A percentile compares a stretch with the other conserved stretches of the same genome.
Conservation (phyloP, 805 yeast species). For the Sporopachydermia lactativora region DNA sequence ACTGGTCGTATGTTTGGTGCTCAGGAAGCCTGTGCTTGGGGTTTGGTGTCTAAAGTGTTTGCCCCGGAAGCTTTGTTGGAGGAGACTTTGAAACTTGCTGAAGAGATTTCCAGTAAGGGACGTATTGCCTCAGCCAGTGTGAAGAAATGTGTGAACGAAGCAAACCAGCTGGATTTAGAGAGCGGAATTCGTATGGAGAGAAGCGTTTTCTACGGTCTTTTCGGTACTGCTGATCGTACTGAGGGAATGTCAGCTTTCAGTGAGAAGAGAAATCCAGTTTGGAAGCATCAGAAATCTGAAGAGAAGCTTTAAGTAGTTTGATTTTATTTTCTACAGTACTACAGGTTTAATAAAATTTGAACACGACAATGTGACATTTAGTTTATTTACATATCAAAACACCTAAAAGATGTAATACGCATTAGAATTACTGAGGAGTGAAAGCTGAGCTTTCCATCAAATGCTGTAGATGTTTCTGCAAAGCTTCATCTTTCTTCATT, state of each 20-base stretch:
- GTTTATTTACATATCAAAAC: too few species aligned
- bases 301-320: neutral
- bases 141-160: slow-evolving; percentile 29
- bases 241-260: slow-evolving; percentile 39
- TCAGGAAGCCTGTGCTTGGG: slow-evolving; percentile 32
- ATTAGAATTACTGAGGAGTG: neutral
- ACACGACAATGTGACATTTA: too few species aligned
- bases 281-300: slow-evolving; percentile 1
- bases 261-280: slow-evolving; percentile 28
- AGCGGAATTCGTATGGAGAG: slow-evolving; percentile 30
- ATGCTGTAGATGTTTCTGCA: slow-evolving; percentile 14
- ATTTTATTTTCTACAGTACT: too few species aligned
- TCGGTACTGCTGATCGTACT: slow-evolving; percentile 30
- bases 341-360: too few species aligned
- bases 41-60: slow-evolving; percentile 29
- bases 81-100: slow-evolving; percentile 31
- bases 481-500: slow-evolving; percentile 54
- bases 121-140: slow-evolving; percentile 31
- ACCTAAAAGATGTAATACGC: slow-evolving; percentile 4
- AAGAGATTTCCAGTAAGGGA: slow-evolving; percentile 26
- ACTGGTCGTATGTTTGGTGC: slow-evolving; percentile 33
- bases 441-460: slow-evolving; percentile 1
- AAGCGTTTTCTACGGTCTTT: slow-evolving; percentile 29
- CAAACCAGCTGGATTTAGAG: slow-evolving; percentile 23
- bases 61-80: slow-evolving; percentile 26